Evolutionary conservation across 805 yeast genomes (phyloP).

Genomic region (Nakazawaea peltata): DNA sequence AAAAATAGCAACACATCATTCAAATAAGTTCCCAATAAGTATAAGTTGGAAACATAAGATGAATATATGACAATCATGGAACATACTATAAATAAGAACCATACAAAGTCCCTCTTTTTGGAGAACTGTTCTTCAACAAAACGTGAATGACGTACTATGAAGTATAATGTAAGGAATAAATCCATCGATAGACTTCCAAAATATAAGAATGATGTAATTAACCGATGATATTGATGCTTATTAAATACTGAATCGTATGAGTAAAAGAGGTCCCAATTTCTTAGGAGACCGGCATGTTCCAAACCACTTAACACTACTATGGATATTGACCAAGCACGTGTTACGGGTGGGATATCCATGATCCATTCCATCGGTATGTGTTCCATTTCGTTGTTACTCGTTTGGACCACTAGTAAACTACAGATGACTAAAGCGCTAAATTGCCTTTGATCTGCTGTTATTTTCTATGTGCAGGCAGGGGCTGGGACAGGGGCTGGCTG

Average conservation of each 20-base stretch:
- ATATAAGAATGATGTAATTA: slow-evolving; percentile 29
- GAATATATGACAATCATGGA: slow-evolving; percentile 22
- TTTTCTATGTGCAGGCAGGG: neutral
- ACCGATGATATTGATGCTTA: slow-evolving; percentile 27
- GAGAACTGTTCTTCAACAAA: slow-evolving; percentile 27
- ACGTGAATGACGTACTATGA: slow-evolving; percentile 29
- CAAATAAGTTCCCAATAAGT: slow-evolving; percentile 30
- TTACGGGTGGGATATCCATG: slow-evolving; percentile 37
- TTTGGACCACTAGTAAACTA: too few relatives aligned
- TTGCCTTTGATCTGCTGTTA: neutral
- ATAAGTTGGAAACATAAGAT: slow-evolving; percentile 18
- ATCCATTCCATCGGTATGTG: slow-evolving; percentile 31
- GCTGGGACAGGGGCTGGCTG: neutral
- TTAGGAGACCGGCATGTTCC: slow-evolving; percentile 24
- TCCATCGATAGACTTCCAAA: slow-evolving; percentile 31
- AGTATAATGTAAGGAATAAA: slow-evolving; percentile 24
- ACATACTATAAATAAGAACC: slow-evolving; percentile 27
- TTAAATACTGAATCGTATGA: slow-evolving; percentile 29
- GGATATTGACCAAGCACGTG: slow-evolving; percentile 27
- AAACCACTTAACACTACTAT: slow-evolving; percentile 24
- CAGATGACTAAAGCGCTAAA: too few relatives aligned
- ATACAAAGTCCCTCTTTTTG: slow-evolving; percentile 27
- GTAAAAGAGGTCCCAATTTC: slow-evolving; percentile 23
- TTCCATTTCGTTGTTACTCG: slow-evolving; percentile 18
- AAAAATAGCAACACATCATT: slow-evolving; percentile 31